phyloP scores from a whole-genome alignment of 257 asterid genomes.

The Hygrophila difformis region DNA sequence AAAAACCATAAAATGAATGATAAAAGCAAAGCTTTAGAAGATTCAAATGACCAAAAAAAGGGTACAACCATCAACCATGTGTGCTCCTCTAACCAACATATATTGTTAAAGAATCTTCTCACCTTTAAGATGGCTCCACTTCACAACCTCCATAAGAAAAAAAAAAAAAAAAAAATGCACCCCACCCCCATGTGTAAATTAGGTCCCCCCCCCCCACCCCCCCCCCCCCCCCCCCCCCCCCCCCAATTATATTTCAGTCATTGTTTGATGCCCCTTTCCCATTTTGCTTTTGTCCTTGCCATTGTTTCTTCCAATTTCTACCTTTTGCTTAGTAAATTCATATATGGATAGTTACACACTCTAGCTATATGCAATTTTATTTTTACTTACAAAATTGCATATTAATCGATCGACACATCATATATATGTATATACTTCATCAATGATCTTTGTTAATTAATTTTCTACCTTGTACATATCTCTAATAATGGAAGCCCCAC shows the following conservation, averaged over 20 bases:
- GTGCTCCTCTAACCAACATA: constrained; percentile 84
- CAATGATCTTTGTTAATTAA: no score
- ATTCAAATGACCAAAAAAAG: constrained; percentile 16
- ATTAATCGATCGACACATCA: no score
- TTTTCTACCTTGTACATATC: no score
- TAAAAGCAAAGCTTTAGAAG: constrained; percentile 3
- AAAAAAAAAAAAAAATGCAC: no score
- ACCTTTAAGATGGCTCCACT: constrained; percentile 66
- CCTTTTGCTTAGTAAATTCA: constrained; percentile 19
- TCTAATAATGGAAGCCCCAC: no score
- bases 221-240: no score
- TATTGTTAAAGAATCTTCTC: constrained; percentile 66
- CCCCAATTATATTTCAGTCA: no score
- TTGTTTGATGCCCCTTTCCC: constrained; percentile 38
- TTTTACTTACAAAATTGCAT: no score
- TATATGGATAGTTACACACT: no score
- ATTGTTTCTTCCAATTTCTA: constrained; percentile 37
- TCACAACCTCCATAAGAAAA: constrained; percentile 22
- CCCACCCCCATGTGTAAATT: constrained; percentile 88
- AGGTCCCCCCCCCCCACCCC: constrained; percentile 70
- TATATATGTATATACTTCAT: no score
- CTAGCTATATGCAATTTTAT: no score
- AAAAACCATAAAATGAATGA: background rate
- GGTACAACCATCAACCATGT: constrained; percentile 24
- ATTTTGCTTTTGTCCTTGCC: constrained; percentile 45